Evolutionary conservation across 176 grass and related monocot genomes (phyloP), one percentile per base, ranked within the genome.

Genomic region (Cenchrus purpureus): DNA sequence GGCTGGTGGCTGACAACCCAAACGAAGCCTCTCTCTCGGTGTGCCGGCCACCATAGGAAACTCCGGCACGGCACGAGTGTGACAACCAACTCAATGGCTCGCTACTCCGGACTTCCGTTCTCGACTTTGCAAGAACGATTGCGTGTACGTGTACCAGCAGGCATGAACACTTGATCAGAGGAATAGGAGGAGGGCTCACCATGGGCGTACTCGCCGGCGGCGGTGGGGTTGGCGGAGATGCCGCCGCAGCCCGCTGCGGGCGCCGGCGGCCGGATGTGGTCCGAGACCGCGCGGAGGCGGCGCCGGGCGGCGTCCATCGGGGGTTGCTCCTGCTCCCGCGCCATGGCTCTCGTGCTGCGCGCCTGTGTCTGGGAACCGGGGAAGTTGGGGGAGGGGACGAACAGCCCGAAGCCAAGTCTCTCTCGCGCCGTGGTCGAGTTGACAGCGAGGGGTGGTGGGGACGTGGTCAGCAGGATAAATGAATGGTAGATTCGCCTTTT

Each of bases 191-290:
- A 50, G 10, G 31, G 45, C 45, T 6, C 84, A 98, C 95, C 93
- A 46, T 88, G 58, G 29, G 73, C 89, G 82, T 95, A 98, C 86
- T 98, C 92, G 29, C 85, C 89, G 76, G 90, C 84, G 45, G 45
- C 37, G 81, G 89, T 88, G 69, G 85, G 81, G 52, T 80, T 95
- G n/a, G 72, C 57, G 55, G 68, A 68, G 62, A 98, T 71, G 58
- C 31, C 60, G 58, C 31, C 60, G 31, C 44, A 56, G 31, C 25
- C 74, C 4, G 9, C 80, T 60, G 13, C 3, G 42, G 68, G 19
- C 74, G 34, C 31, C n/a, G 79, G 79, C 16, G 88, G 81, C 65
- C 3, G 11, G 54, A 98, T 77, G 81, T 98, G 95, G 29, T 84
- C 78, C 58, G 90, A 80, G 55, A 97, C 86, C 51, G 90, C 86